These are phyloP conservation scores for Paramarasmius palmivorus DNA, from an alignment of 1,284 basidiomycete genomes.

Conservation along the genomic window DNA sequence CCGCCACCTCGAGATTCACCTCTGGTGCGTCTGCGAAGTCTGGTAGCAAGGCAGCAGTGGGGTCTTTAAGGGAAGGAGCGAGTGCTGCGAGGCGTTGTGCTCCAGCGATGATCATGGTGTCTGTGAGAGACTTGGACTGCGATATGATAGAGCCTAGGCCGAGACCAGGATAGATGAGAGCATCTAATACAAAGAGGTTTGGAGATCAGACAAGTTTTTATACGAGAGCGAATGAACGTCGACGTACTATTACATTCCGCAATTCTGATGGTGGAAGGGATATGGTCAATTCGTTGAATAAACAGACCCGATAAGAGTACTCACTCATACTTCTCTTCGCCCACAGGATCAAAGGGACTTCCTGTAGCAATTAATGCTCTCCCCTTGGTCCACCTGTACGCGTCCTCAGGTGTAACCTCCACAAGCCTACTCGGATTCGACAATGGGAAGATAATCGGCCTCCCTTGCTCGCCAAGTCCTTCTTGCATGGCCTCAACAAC, in stretches of 20 bases:
- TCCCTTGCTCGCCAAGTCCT: conserved; percentile 42
- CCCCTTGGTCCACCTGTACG: conserved; percentile 76
- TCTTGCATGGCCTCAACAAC: conserved; percentile 72
- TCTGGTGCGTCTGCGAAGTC: conserved; percentile 68
- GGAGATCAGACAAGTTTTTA: not conserved
- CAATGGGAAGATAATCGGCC: conserved; percentile 82
- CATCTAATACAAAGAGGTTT: conserved; percentile 41
- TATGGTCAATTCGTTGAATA: not conserved
- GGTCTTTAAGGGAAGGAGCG: conserved; percentile 71
- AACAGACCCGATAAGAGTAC: conserved; percentile 21
- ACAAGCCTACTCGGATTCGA: conserved; percentile 80
- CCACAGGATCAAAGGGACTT: conserved; percentile 76
- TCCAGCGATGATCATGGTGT: conserved; percentile 77
- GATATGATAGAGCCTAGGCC: conserved; percentile 74
- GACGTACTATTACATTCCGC: conserved; percentile 72
- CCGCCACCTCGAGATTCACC: conserved; percentile 79
- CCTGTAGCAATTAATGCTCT: conserved; percentile 80
- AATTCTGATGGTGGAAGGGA: conserved; percentile 39
- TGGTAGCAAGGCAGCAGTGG: conserved; percentile 67
- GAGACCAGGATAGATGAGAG: conserved; percentile 79
- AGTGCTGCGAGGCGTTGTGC: conserved; percentile 71
- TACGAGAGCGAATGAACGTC: not conserved
- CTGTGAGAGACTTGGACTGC: conserved; percentile 62
- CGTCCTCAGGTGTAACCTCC: conserved; percentile 75
- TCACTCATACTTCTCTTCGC: conserved; percentile 68